A percentile compares a stretch with the other conserved stretches of the same genome.
phyloP scores from a whole-genome alignment of 2,329 filamentous ascomycete genomes.

The Paracamarosporium sp. region DNA sequence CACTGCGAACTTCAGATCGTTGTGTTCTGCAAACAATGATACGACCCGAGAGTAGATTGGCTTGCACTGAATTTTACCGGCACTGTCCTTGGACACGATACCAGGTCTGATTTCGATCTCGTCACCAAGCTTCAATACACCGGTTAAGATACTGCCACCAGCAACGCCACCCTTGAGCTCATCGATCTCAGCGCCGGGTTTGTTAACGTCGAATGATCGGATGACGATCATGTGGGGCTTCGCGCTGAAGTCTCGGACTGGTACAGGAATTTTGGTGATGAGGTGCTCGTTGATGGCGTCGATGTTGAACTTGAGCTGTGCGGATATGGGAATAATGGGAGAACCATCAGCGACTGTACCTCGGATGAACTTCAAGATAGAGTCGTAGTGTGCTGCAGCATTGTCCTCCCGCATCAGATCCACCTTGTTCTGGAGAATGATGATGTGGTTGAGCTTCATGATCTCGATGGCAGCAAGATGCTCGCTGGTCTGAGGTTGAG shows the following conservation, averaged over 20 bases:
- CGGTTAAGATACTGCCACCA: slow-evolving; percentile 94
- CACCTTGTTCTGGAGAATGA: slow-evolving; percentile 99
- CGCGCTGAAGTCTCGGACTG: slow-evolving; percentile 85
- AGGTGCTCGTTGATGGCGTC: slow-evolving; percentile 97
- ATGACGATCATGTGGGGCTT: slow-evolving; percentile 99
- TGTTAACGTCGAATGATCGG: slow-evolving; percentile 99
- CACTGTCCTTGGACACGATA: slow-evolving; percentile 94
- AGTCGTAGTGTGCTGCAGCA: slow-evolving; percentile 92
- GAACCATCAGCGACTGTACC: slow-evolving; percentile 95
- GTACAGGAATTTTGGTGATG: slow-evolving; percentile 92
- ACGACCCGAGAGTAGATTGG: slow-evolving; percentile 97
- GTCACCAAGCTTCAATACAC: slow-evolving; percentile 94
- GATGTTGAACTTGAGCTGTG: slow-evolving; percentile 99
- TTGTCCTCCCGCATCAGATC: slow-evolving; percentile 97
- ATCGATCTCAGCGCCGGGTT: slow-evolving; percentile 97
- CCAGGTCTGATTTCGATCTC: slow-evolving; percentile 99
- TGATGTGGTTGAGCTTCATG: slow-evolving; percentile 99
- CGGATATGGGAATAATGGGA: slow-evolving; percentile 95
- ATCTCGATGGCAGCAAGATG: slow-evolving; percentile 99
- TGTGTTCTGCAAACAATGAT: slow-evolving; percentile 95
- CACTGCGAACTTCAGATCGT: slow-evolving; percentile 97
- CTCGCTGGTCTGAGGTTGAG: slow-evolving; percentile 97
- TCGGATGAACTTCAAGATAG: slow-evolving; percentile 97
- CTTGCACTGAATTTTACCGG: slow-evolving; percentile 92
- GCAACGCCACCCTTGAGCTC: slow-evolving; percentile 98